Base-by-base conservation (phyloP, 106 monocot genomes). In the Narthecium ossifragum region DNA sequence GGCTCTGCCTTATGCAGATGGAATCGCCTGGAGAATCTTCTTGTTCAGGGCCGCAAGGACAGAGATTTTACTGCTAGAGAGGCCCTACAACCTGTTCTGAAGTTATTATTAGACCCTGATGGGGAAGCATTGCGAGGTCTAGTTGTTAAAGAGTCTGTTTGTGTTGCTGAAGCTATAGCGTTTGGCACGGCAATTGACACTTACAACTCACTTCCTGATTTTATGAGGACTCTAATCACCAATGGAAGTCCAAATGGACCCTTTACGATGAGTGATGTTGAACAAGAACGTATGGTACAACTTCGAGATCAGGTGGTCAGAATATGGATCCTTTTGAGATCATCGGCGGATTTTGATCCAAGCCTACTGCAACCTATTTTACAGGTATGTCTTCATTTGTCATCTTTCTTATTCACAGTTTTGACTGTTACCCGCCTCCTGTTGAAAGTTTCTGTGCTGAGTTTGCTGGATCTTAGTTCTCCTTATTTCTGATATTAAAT, bases 21-120 rank as follows among this genome's bases (percentile, higher is more conserved):
- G 98, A 98, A 91, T 70, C 84, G 98, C 64, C 87, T 98, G 65
- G 98, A 98, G 72, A 98, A 98, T 73, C 91, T 98, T 77, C 76
- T 98, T 50, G 87, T 85, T 61, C 91, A 98, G 68, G 98, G 98
- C 23, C 49, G 81, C 8, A 81, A 88, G 40, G 98, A 98, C 63
- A 84, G 72, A 80, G 98, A 98, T 67, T 98, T 91, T 68, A 81
- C 90, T 29, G 53, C 84, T 38, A 88, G 85, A 81, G 98, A 98
- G 66, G 98, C 91, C 55, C 70, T 98, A 36, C 98, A 88, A 63
- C 98, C 98, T 31, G 91, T 98, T 62, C 57, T 98, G 40, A 98
- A 91, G 56, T 72, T 91, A 64, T 63, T 98, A 43, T 40, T 98
- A 23, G 91, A 75, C 39, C 76, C 87, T 49, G 91, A 75, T 71